Base-by-base conservation (phyloP, 2,329 filamentous ascomycete species). In the Trichoderma pleuroti region DNA sequence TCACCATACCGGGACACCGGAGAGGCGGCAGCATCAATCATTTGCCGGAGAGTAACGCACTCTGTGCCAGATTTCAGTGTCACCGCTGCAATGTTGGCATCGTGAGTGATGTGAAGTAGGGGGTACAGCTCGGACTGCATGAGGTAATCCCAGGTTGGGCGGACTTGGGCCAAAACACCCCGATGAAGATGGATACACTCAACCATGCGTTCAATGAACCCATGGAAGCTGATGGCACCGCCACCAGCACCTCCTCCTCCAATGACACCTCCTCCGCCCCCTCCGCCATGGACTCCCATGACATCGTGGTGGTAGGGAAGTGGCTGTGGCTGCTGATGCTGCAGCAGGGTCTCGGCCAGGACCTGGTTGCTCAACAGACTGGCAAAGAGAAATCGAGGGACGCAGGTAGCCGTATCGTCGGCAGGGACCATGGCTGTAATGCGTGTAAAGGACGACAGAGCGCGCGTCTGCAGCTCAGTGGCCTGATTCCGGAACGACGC, bases 341-440 rank as follows among this genome's bases (percentile, higher is more conserved):
- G 75, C 2, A 75, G 73, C 2, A 86, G 77, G 2, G 82, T 82
- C 68, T 88, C 85, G 73, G 82, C 84, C 5, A 88, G 79, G 49
- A 83, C 80, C 66, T 87, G 84, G 8, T 86, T 78, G 52, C 84
- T 82, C 1, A 85, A 74, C 6, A 82, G 71, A 21, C 79, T 77
- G 6, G 83, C 81, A 74, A 85, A 86, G n/a, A 85, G 75, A 68
- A 85, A 83, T 16, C 82, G 78, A 1, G 82, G 80, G 24, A 84
- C 75, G 49, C 78, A 80, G 39, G 72, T 71, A 61, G 60, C 72
- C 11, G 70, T 74, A 10, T 79, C 77, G 24, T 79, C 76, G 4
- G 74, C 67, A 6, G 72, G 61, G 6, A 76, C 11, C 18, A 72
- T 42, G 68, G 73, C 63, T 71, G 75, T 72, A 72, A 80, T 75